These are phyloP conservation scores for Macaranga tanarius DNA, from an alignment of 441 rosid genomes.

Conservation along the genomic window DNA sequence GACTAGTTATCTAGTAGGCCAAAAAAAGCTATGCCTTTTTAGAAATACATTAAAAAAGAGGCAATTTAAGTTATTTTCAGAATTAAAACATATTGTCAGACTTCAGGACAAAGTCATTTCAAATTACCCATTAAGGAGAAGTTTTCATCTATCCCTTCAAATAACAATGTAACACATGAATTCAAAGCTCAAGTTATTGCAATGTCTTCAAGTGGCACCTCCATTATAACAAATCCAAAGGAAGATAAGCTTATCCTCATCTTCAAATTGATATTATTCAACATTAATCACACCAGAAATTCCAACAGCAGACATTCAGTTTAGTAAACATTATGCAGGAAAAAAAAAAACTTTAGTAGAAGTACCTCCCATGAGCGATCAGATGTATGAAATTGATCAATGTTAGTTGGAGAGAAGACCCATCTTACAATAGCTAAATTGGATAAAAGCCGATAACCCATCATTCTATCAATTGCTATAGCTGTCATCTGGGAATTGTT, in stretches of 20 bases:
- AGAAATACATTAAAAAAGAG: too few species aligned
- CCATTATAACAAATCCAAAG: neutral
- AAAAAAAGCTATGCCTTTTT: neutral
- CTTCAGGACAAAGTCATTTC: too few species aligned
- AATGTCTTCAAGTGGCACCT: neutral
- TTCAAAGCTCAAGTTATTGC: neutral
- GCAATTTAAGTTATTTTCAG: too few species aligned
- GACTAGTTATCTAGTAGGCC: neutral
- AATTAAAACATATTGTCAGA: too few species aligned
- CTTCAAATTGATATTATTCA: neutral
- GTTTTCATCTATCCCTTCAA: neutral
- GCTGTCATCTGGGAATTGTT: conserved; percentile 87
- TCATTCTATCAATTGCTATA: conserved; percentile 94
- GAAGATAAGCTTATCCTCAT: neutral
- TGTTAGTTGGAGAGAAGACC: conserved; percentile 83
- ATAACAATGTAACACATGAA: neutral
- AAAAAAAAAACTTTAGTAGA: conserved; percentile 15
- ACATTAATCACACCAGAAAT: neutral
- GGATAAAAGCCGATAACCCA: conserved; percentile 96
- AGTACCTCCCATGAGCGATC: conserved; percentile 97
- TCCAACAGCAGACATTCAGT: neutral
- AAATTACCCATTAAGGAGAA: too few species aligned
- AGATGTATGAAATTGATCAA: conserved; percentile 79
- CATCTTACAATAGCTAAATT: conserved; percentile 93
- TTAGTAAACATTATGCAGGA: neutral